Base-by-base conservation (phyloP, 2,329 filamentous ascomycete species). In the Botrytis squamosa region DNA sequence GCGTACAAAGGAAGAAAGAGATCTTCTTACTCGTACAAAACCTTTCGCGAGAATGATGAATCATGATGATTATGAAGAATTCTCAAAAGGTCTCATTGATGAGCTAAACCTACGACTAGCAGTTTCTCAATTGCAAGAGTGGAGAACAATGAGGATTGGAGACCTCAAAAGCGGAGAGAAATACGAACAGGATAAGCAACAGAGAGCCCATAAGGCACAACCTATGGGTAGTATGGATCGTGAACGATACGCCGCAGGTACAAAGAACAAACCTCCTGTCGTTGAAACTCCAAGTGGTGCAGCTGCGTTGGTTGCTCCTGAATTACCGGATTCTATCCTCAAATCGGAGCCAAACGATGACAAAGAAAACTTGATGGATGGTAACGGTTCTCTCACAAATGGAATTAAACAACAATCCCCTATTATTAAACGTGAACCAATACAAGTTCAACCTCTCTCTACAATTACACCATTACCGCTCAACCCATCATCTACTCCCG, bases 31-130 rank as follows among this genome's bases (percentile, higher is more conserved):
- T 83, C 97, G 97, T 81, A 92, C 94, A 8, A 99, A 99, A 80
- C 96, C 96, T 0, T 98, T 98, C 80, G 95, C 94, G 4, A 90
- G 95, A 60, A 97, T 98, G 89, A 98, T 98, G 95, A 97, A 95
- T 79, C 92, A 92, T 78, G 87, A 91, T 65, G 96, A 99, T 82
- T 98, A 97, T 80, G 92, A 97, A 76, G 89, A 91, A 18, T 91
- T 98, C 77, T 93, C 91, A 77, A 91, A 94, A 75, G 95, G 94
- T 2, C 85, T 99, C 0, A 88, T 97, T 65, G 95, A 97, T 79
- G 96, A 99, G 83, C 89, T 96, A 76, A 97, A 97, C 77, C 85
- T 99, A 29, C 90, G 96, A 3, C 91, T 97, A 80, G 96, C 96
- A 55, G 97, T 99, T 74, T 77, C 88, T 0, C 95, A 98, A 81